Percentiles rank a stretch among this genome's conserved stretches.
These are phyloP conservation scores for Pleurotus ostreatus DNA, from an alignment of 768 basidiomycete species.

Conservation along the genomic window DNA sequence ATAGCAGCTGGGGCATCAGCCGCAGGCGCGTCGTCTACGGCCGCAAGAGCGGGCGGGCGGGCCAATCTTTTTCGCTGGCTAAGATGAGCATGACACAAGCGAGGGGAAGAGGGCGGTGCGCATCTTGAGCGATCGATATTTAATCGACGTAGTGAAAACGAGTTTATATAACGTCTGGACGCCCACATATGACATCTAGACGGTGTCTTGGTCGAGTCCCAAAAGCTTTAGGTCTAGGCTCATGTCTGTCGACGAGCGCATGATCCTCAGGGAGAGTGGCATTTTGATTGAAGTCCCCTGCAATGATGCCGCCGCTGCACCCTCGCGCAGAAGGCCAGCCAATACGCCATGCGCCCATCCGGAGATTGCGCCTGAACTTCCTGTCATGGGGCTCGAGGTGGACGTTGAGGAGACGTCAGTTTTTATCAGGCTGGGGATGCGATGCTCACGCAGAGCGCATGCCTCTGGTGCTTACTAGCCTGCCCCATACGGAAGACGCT, in stretches of 20 bases:
- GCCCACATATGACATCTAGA: too few relatives aligned
- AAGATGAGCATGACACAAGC: too few relatives aligned
- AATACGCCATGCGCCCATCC: slow-evolving; percentile 28
- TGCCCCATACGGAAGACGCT: slow-evolving; percentile 25
- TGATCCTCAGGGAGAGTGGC: slow-evolving; percentile 33
- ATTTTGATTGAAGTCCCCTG: slow-evolving; percentile 38
- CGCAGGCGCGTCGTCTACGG: too few relatives aligned
- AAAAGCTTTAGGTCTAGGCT: neutral
- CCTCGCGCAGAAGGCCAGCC: slow-evolving; percentile 34
- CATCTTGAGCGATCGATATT: too few relatives aligned
- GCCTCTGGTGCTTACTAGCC: slow-evolving; percentile 32
- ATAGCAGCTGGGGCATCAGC: too few relatives aligned
- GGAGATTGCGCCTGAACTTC: slow-evolving; percentile 19
- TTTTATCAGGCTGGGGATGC: slow-evolving; percentile 18
- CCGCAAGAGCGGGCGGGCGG: too few relatives aligned
- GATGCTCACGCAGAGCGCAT: slow-evolving; percentile 34
- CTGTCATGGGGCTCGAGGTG: slow-evolving; percentile 31
- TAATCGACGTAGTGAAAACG: too few relatives aligned
- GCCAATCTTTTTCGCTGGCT: too few relatives aligned
- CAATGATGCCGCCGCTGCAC: slow-evolving; percentile 38
- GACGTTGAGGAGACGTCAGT: slow-evolving; percentile 32
- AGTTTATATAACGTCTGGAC: too few relatives aligned
- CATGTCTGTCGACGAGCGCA: slow-evolving; percentile 29
- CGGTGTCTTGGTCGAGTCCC: too few relatives aligned
- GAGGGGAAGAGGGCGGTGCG: too few relatives aligned